phyloP scores from a whole-genome alignment of 208 protist genomes.

The Kentomonas sorsogonicus region DNA sequence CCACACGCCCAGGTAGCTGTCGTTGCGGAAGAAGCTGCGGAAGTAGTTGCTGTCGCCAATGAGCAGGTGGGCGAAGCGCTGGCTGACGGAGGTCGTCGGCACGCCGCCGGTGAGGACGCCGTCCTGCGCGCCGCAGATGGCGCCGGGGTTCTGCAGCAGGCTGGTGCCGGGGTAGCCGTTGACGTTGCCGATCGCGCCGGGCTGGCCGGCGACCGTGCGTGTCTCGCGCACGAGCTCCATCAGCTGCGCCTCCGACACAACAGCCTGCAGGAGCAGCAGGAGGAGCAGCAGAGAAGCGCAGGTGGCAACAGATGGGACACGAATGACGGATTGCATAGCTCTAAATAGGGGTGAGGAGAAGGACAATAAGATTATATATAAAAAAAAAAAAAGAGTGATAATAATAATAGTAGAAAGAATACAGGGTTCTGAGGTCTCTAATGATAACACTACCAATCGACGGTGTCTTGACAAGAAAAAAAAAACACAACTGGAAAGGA shows the following conservation, averaged over 20 bases:
- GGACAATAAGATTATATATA: conserved; percentile 12
- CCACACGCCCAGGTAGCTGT: conserved; percentile 15
- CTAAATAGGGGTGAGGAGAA: conserved; percentile 1
- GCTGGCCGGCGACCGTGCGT: conserved; percentile 30
- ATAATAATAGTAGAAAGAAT: conserved; percentile 1
- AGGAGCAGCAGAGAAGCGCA: conserved; percentile 10
- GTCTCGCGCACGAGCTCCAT: conserved; percentile 16
- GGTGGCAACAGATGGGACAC: neutral
- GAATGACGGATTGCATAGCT: neutral
- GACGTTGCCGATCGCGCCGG: neutral
- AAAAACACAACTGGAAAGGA: too few relatives aligned
- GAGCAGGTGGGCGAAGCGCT: too few relatives aligned
- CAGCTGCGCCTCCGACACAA: neutral
- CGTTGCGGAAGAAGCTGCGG: conserved; percentile 32
- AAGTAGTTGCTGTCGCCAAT: conserved; percentile 26
- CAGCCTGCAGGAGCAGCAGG: neutral
- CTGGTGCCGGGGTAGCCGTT: conserved; percentile 32
- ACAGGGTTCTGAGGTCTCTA: neutral
- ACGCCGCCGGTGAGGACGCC: conserved; percentile 14
- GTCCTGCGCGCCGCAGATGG: conserved; percentile 32
- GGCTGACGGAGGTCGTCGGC: too few relatives aligned
- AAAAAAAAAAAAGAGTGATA: neutral
- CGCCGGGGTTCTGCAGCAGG: conserved; percentile 23
- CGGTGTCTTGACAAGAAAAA: too few relatives aligned
- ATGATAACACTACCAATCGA: too few relatives aligned